Percentiles rank a stretch among this genome's conserved stretches.
phyloP scores from a whole-genome alignment of 2,329 filamentous ascomycete species.

The Lachnellula cervina region DNA sequence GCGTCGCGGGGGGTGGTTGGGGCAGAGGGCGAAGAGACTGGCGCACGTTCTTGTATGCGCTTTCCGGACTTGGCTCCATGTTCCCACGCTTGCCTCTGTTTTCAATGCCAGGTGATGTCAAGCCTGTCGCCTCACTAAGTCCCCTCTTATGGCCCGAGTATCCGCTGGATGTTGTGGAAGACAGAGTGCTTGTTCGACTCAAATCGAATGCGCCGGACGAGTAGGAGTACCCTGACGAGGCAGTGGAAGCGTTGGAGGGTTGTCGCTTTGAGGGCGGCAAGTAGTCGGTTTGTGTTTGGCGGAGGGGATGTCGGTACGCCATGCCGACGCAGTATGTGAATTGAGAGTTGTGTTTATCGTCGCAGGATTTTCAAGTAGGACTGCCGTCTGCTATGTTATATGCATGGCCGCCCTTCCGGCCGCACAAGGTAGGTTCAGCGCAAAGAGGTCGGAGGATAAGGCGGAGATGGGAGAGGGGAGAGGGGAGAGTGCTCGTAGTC shows the following conservation, averaged over 20 bases:
- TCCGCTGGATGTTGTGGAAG: conserved; percentile 64
- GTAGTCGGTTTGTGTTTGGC: conserved; percentile 51
- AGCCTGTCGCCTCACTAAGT: conserved; percentile 64
- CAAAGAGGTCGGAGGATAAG: background rate
- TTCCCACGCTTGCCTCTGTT: conserved; percentile 39
- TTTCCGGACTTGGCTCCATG: conserved; percentile 47
- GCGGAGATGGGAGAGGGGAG: conserved; percentile 1
- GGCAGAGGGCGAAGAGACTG: conserved; percentile 73
- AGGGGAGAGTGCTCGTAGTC: conserved; percentile 4
- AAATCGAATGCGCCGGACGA: conserved; percentile 45
- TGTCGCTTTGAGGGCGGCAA: conserved; percentile 46
- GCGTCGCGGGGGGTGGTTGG: conserved; percentile 53
- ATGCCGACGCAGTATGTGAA: conserved; percentile 35
- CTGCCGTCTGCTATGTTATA: conserved; percentile 14
- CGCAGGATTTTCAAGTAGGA: conserved; percentile 8
- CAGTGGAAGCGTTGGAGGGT: conserved; percentile 65
- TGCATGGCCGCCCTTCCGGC: conserved; percentile 22
- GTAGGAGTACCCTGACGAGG: conserved; percentile 63
- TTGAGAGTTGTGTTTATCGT: conserved; percentile 6
- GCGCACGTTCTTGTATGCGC: conserved; percentile 66
- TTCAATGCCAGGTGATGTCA: conserved; percentile 46
- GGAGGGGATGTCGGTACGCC: conserved; percentile 55
- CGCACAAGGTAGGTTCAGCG: conserved; percentile 7
- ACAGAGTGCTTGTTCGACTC: conserved; percentile 64
- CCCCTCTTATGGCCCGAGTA: conserved; percentile 65